Evolutionary conservation across 2,329 filamentous ascomycete genomes (phyloP), one percentile per base, ranked within the genome.

Genomic region (Gliomastix tumulicola): DNA sequence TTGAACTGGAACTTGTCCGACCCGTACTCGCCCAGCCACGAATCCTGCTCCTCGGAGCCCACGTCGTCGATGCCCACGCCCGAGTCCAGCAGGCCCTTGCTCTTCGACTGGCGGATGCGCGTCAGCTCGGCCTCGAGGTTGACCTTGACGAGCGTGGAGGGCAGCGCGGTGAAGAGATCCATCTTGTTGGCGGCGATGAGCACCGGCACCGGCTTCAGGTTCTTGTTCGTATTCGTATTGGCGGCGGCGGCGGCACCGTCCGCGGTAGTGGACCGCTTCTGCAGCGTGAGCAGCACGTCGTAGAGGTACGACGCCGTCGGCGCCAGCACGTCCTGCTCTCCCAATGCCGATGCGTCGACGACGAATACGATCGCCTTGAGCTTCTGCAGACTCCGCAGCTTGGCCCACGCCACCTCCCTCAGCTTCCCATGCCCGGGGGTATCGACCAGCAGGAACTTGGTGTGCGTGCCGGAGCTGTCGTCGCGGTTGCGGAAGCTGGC

Each of bases 391-490:
- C 45, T 54, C 39, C 47, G 53, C 19, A 82, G 62, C 36, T 62
- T 65, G 30, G 68, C 60, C 40, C 84, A 68, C 4, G 84, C 79
- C 45, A 78, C 69, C 49, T 79, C 74, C 42, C 92, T 86, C 41
- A 98, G 78, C 65, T 98, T 98, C 50, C 88, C 88, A 65, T 98
- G 92, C 27, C 92, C 92, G 0, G 92, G 92, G 1, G 90, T 97
- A 64, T 98, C 92, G 53, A 86, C 66, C 22, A 97, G 66, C 28
- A 84, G 66, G 56, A 92, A 86, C 55, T 79, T 83, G 45, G 76
- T 79, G 54, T 83, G 79, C 35, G 62, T 64, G 39, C 71, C 67
- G 37, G 66, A 63, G 27, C 62, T 54, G 43, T 73, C 67, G 46
- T 78, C 73, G 57, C 76, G 74, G 51, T 80, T 68, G 39, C 66